Percentiles rank a stretch among this genome's conserved stretches.
Evolutionary conservation across 352 stramenopile species (phyloP).

Genomic region (Globisporangium irregulare): DNA sequence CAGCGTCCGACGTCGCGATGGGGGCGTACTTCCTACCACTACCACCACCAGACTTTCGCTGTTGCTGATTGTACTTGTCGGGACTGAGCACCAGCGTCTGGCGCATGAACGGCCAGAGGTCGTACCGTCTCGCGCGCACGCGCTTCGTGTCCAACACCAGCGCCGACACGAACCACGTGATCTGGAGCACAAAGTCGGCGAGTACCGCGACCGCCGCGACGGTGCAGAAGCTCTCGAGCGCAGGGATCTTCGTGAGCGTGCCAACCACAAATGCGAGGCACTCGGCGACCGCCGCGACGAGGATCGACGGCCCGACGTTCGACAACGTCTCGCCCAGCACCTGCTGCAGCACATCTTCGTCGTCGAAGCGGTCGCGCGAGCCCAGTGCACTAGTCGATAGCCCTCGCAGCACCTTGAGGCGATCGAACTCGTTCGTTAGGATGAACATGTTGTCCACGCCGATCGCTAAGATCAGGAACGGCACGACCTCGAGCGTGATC

Average conservation of each 20-base stretch:
- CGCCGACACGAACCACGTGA: constrained; percentile 86
- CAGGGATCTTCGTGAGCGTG: constrained; percentile 82
- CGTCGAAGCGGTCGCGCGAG: constrained; percentile 28
- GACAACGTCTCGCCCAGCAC: constrained; percentile 72
- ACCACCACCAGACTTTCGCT: constrained; percentile 1
- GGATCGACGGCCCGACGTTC: constrained; percentile 85
- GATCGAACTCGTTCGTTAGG: constrained; percentile 85
- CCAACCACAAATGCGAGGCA: constrained; percentile 80
- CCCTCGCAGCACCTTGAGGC: constrained; percentile 46
- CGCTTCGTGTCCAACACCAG: constrained; percentile 74
- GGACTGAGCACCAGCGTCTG: constrained; percentile 47
- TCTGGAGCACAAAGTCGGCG: constrained; percentile 77
- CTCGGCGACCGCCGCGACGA: constrained; percentile 81
- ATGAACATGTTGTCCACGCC: constrained; percentile 94
- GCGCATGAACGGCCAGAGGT: constrained; percentile 64
- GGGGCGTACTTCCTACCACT: not conserved
- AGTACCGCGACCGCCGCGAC: constrained; percentile 82
- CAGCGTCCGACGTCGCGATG: not conserved
- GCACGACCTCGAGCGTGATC: constrained; percentile 90
- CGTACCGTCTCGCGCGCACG: constrained; percentile 61
- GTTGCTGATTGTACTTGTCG: constrained; percentile 22
- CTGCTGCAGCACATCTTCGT: constrained; percentile 52
- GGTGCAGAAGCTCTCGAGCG: constrained; percentile 84
- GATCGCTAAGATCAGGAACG: constrained; percentile 90
- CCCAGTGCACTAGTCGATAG: constrained; percentile 28